Percentiles rank a stretch among this genome's conserved stretches.
Evolutionary conservation across 192 early-diverging fungal species (phyloP).

Genomic region (Coemansia sp.): DNA sequence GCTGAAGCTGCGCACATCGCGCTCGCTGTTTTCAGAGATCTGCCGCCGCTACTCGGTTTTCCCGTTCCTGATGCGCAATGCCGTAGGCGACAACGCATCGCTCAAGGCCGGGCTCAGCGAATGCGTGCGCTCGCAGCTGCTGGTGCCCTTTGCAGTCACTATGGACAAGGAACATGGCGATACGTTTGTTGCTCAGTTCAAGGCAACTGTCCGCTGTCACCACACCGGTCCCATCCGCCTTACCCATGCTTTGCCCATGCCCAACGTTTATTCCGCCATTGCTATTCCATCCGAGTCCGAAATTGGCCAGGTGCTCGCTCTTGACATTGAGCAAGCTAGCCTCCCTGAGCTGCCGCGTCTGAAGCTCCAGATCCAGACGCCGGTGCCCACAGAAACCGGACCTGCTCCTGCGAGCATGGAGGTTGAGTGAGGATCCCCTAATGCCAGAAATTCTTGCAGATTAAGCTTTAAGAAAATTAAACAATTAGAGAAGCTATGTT

Average conservation of each 20-base stretch:
- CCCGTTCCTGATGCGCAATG: slow-evolving; percentile 67
- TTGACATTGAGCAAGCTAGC: slow-evolving; percentile 26
- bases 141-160: slow-evolving; percentile 64
- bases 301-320: slow-evolving; percentile 44
- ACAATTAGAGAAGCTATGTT: not conserved
- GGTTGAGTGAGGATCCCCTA: slow-evolving; percentile 10
- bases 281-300: slow-evolving; percentile 52
- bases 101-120: slow-evolving; percentile 67
- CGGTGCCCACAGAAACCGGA: slow-evolving; percentile 10
- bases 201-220: slow-evolving; percentile 65
- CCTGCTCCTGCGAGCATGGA: slow-evolving; percentile 25
- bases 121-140: slow-evolving; percentile 59
- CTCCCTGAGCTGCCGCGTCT: slow-evolving; percentile 47
- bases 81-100: slow-evolving; percentile 19
- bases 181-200: slow-evolving; percentile 70
- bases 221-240: slow-evolving; percentile 64
- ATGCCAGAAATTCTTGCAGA: not conserved
- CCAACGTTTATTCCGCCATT: slow-evolving; percentile 74
- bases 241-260: slow-evolving; percentile 63
- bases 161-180: slow-evolving; percentile 51
- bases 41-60: slow-evolving; percentile 64
- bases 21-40: slow-evolving; percentile 62
- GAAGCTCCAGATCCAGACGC: slow-evolving; percentile 28
- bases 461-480: not conserved
- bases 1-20: slow-evolving; percentile 64